Conservation (phyloP, 225 moss, liverwort and hornwort species). For the Neckera pumila region DNA sequence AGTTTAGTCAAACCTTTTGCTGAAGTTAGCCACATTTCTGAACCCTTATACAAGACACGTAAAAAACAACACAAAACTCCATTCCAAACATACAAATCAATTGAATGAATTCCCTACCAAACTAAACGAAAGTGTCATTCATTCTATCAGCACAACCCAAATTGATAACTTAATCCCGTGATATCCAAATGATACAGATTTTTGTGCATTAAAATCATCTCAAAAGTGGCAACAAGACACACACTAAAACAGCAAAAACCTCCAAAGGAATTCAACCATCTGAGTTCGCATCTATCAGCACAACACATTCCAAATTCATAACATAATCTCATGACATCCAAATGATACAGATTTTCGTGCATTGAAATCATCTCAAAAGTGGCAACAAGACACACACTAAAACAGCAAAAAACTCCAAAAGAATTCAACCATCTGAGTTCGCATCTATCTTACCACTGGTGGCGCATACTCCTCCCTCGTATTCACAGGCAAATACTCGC, state of each 20-base stretch:
- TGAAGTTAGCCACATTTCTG: neutral
- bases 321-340: too few species aligned
- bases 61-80: neutral
- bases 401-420: neutral
- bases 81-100: neutral
- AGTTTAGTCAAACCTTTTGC: neutral
- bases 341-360: neutral
- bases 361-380: neutral
- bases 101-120: neutral
- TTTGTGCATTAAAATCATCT: neutral
- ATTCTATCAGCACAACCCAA: neutral
- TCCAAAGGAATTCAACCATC: too few species aligned
- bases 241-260: too few species aligned
- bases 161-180: neutral
- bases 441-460: neutral
- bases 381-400: neutral
- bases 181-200: neutral
- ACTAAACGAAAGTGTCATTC: neutral
- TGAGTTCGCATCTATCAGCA: neutral
- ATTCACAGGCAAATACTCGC: slow-evolving; percentile 1
- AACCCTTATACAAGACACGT: neutral
- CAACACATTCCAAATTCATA: neutral
- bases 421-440: neutral
- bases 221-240: neutral
- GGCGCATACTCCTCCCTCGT: neutral